These are phyloP conservation scores for Scenedesmus sp. DNA, from an alignment of 163 green algal species.

Conservation along the genomic window DNA sequence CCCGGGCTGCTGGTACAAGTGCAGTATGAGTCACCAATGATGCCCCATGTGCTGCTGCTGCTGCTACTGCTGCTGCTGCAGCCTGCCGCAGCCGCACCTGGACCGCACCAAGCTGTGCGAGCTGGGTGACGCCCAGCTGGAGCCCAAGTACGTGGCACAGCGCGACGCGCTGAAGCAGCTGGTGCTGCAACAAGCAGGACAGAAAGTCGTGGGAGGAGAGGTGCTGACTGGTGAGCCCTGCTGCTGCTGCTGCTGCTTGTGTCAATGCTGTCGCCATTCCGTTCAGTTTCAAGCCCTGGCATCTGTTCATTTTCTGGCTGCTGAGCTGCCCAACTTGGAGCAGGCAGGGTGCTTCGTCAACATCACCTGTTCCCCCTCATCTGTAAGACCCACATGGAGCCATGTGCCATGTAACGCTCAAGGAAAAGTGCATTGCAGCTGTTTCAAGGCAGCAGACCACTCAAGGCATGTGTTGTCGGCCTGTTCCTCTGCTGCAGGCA, in stretches of 20 bases:
- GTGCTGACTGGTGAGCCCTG: constrained; percentile 51
- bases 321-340: no score
- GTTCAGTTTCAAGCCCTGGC: no score
- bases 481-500: background rate
- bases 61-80: constrained; percentile 57
- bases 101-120: constrained; percentile 92
- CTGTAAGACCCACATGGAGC: no score
- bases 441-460: no score
- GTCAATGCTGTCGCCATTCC: constrained; percentile 44
- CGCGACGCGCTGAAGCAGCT: constrained; percentile 73
- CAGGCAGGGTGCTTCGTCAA: no score
- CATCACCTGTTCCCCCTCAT: no score
- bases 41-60: background rate
- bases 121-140: constrained; percentile 84
- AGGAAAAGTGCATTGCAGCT: background rate
- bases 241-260: constrained; percentile 53
- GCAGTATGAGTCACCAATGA: constrained; percentile 41
- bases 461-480: background rate
- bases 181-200: constrained; percentile 69
- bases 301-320: no score
- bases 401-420: no score
- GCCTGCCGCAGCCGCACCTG: constrained; percentile 92
- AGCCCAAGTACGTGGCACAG: constrained; percentile 82
- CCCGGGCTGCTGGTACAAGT: constrained; percentile 3
- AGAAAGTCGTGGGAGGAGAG: constrained; percentile 74